Evolutionary conservation across 305 asterid species (phyloP), one percentile per base, ranked within the genome.

Genomic region (Fraxinus angustifolia): DNA sequence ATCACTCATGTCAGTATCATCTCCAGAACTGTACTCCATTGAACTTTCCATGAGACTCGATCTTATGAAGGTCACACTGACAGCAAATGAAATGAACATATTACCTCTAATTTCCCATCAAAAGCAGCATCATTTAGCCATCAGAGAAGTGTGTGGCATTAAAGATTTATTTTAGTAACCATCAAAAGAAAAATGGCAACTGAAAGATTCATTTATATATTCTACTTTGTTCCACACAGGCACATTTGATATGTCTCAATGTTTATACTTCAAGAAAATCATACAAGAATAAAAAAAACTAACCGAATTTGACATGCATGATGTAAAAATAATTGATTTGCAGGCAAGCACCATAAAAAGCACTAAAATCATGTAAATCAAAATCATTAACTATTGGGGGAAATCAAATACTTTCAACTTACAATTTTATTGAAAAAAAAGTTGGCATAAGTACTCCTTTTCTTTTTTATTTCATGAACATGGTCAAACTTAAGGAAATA

Each of bases 1-100:
- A 48, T 86, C 88, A 53, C 86, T 83, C 65, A 83, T 82, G 38
- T 88, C 91, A 19, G 85, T 82, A 84, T 85, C 86, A 48, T 88
- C 89, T 71, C 86, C 88, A 67, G 89, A 83, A 82, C 78, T 81
- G 42, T 81, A 85, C 76, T 89, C 89, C 85, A 77, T 31, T 50
- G 84, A 77, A 83, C 89, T 86, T 82, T 88, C 91, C 90, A 91
- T 89, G 70, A 31, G 74, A 71, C 81, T 78, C 81, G 78, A 48
- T 77, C 85, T 21, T 28, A 30, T 68, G 19, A 12, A 68, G 21
- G 38, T 11, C 74, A 30, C 40, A 28, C 74, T 11, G 74, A 68
- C 74, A 30, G 74, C 74, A 68, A 68, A 12, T 38, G 58, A 21
- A 38, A 31, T 0, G 21, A 77, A 78, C 3, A 10, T 65, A 19